Conservation (phyloP, 352 stramenopile species). For the Globisporangium emineosum region DNA sequence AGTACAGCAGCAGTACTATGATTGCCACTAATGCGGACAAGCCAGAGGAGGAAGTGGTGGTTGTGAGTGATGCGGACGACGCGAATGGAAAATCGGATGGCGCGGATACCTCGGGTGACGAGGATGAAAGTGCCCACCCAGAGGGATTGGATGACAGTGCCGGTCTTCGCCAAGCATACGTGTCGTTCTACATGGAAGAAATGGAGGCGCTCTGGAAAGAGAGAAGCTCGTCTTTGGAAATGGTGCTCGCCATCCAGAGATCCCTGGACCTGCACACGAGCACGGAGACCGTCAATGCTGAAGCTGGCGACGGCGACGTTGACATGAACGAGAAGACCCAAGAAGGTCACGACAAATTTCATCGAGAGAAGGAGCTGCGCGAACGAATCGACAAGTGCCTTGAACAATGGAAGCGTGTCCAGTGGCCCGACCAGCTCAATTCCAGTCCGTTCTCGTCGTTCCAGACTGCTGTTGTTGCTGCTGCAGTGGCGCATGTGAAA, state of each 20-base stretch:
- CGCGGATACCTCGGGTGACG: slow-evolving; percentile 6
- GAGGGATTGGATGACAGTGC: slow-evolving; percentile 39
- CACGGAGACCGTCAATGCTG: not conserved
- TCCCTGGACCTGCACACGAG: slow-evolving; percentile 32
- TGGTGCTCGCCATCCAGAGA: slow-evolving; percentile 69
- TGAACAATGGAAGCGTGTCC: slow-evolving; percentile 59
- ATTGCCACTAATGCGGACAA: not conserved
- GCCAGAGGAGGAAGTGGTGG: not conserved
- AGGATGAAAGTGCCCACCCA: not conserved
- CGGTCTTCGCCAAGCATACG: slow-evolving; percentile 60
- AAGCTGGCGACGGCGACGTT: slow-evolving; percentile 18
- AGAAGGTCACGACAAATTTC: slow-evolving; percentile 34
- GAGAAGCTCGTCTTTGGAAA: slow-evolving; percentile 67
- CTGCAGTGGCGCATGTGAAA: slow-evolving; percentile 24
- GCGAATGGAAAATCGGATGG: slow-evolving; percentile 10
- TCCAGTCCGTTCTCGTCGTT: slow-evolving; percentile 37
- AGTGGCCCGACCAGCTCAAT: slow-evolving; percentile 63
- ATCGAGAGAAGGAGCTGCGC: slow-evolving; percentile 46
- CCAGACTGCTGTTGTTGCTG: slow-evolving; percentile 12
- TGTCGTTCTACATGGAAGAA: slow-evolving; percentile 78
- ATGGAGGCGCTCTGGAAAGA: slow-evolving; percentile 84
- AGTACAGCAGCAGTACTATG: not conserved
- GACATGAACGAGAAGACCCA: slow-evolving; percentile 28
- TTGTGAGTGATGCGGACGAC: not conserved
- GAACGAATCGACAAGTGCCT: slow-evolving; percentile 47